Base-by-base conservation (phyloP, 192 early-diverging fungal species). In the Umbelopsis sp. region DNA sequence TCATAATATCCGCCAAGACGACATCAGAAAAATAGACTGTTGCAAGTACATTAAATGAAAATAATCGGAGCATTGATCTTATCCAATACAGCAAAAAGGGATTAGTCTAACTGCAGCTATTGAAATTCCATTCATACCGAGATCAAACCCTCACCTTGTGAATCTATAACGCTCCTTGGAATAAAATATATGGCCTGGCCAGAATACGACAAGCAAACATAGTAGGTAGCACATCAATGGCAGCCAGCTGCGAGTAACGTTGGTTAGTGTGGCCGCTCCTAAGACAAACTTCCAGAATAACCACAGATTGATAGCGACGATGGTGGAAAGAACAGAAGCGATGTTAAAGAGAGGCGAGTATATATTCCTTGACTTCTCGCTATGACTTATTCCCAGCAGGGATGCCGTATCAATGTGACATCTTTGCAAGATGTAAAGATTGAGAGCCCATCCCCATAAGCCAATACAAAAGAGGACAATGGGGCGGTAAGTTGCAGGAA, bases 1-100 rank as follows among this genome's bases (percentile, higher is more conserved):
- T 98, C 80, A 99, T 74, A 32, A 98, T 93, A 87, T 99, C 97
- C 0, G 96, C 96, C 59, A 99, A 80, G 38, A 99, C 90, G 29
- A 96, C 86, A 71, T 99, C 97, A 0, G 79, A 82, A 66, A 94
- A 86, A 29, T 80, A 84, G 4, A 94, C 91, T 67, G 82, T 78
- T 3, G 81, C 41, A 54, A 78, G 71, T 25, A 90, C 51, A 56
- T 75, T 77, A n/a, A 82, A 81, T 49, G 82, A 86, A 26, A 86
- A 41, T 3, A 86, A 74, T 36, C 88, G 80, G 31, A 68, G 68
- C 50, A 89, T 56, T 17, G 85, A 78, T 70, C 88, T 90, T 75
- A 41, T 38, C 34, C 21, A 41, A 65, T 38, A 11, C 38, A 41
- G 6, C 45, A 11, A 21, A 56, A 21, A 43, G n/a, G 45, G 31